These are phyloP conservation scores for Phytopythium helicoides DNA, from an alignment of 352 stramenopile genomes.

Conservation along the genomic window DNA sequence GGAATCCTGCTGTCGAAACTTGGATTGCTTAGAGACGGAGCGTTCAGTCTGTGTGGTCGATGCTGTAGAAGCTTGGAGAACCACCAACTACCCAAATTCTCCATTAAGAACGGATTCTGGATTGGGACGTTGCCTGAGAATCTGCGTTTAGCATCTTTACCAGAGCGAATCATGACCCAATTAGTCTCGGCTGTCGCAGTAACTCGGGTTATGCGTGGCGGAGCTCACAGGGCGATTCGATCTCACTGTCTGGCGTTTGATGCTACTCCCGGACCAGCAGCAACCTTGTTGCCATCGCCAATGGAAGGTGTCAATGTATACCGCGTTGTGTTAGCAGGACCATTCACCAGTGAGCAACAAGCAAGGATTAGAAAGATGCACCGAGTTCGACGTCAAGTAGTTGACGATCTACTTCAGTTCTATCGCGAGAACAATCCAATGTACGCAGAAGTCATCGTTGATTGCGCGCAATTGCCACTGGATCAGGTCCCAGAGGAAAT, in stretches of 20 bases:
- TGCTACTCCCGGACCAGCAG: constrained; percentile 11
- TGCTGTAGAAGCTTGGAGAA: constrained; percentile 6
- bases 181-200: no score
- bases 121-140: not conserved
- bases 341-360: constrained; percentile 11
- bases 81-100: constrained; percentile 9
- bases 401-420: not conserved
- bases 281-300: constrained; percentile 12
- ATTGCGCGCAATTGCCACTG: no score
- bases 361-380: constrained; percentile 12
- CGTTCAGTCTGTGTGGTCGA: constrained; percentile 2
- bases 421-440: not conserved
- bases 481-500: no score
- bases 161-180: constrained; percentile 12
- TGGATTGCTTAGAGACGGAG: not conserved
- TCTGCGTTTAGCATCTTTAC: not conserved
- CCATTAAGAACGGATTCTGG: constrained; percentile 27
- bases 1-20: constrained; percentile 8
- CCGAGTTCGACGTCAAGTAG: not conserved
- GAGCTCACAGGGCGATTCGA: constrained; percentile 9
- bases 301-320: constrained; percentile 9
- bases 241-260: constrained; percentile 22
- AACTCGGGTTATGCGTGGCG: constrained; percentile 17
- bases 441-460: no score
- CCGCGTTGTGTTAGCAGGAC: constrained; percentile 15